A percentile compares a stretch with the other conserved stretches of the same genome.
Conservation (phyloP, 1,284 basidiomycete genomes). For the Chalciporus sp. region DNA sequence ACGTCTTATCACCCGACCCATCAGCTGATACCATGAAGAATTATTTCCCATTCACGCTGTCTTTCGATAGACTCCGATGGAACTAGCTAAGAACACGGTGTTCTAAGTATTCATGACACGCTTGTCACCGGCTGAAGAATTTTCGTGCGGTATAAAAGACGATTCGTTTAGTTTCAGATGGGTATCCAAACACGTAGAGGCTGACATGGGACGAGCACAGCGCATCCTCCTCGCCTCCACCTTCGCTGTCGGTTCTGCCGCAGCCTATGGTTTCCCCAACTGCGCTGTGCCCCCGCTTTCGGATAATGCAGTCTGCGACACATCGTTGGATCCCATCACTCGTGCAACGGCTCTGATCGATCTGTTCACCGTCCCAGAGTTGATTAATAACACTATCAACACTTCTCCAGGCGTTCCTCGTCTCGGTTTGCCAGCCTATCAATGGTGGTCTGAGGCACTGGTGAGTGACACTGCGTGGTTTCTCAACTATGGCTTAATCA, state of each 20-base stretch:
- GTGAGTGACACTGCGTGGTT: constrained; percentile 30
- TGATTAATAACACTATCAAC: constrained; percentile 53
- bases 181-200: neutral
- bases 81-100: too few species aligned
- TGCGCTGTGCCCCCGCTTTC: constrained; percentile 48
- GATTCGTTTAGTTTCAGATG: neutral
- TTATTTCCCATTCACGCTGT: neutral
- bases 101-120: neutral
- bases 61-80: neutral
- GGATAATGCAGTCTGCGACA: constrained; percentile 51
- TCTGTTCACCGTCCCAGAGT: constrained; percentile 50
- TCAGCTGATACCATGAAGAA: neutral
- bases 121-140: neutral
- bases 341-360: constrained; percentile 50
- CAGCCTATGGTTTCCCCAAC: constrained; percentile 42
- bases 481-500: neutral
- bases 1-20: neutral
- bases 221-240: constrained; percentile 1
- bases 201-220: constrained; percentile 4
- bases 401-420: constrained; percentile 51
- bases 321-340: constrained; percentile 44
- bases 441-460: constrained; percentile 59
- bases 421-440: constrained; percentile 51
- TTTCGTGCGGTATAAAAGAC: neutral
- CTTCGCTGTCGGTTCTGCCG: constrained; percentile 2